A percentile compares a stretch with the other conserved stretches of the same genome.
These are phyloP conservation scores for Helianthus tuberosus DNA, from an alignment of 129 eudicot species.

Conservation along the genomic window DNA sequence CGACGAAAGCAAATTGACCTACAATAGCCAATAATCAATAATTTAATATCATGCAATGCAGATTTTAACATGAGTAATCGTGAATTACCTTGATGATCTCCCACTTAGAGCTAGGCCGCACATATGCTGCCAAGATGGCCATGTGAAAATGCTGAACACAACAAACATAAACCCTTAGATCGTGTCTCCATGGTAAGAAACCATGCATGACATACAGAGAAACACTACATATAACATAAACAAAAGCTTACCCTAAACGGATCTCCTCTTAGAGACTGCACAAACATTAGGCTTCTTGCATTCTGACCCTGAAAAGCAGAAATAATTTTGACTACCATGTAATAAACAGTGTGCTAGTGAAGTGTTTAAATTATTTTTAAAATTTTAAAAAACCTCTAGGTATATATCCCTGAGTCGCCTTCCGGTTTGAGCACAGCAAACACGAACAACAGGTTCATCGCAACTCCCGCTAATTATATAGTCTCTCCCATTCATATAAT, in stretches of 20 bases:
- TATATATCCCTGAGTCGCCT: slow-evolving; percentile 75
- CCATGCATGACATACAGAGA: not conserved
- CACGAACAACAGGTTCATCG: slow-evolving; percentile 74
- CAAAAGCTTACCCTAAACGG: slow-evolving; percentile 71
- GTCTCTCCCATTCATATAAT: slow-evolving; percentile 94
- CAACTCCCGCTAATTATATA: slow-evolving; percentile 83
- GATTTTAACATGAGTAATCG: not conserved
- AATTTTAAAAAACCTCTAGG: slow-evolving; percentile 48
- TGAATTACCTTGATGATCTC: slow-evolving; percentile 74
- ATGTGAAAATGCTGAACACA: slow-evolving; percentile 71
- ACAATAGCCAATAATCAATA: slow-evolving; percentile 27
- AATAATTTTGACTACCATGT: not conserved
- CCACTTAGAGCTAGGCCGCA: slow-evolving; percentile 62
- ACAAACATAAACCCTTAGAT: not conserved
- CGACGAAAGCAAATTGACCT: slow-evolving; percentile 67
- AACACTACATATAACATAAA: not conserved
- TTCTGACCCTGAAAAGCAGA: slow-evolving; percentile 54
- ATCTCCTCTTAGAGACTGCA: slow-evolving; percentile 91
- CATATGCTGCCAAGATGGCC: slow-evolving; percentile 79
- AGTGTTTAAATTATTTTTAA: not conserved
- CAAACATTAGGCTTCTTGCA: slow-evolving; percentile 58
- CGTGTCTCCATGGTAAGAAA: not conserved
- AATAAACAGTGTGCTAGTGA: not conserved
- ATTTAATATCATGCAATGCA: not conserved
- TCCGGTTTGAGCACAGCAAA: slow-evolving; percentile 92